Percentiles rank a stretch among this genome's conserved stretches.
Evolutionary conservation across 768 basidiomycete genomes (phyloP).

Genomic region (Tricholomella constricta): DNA sequence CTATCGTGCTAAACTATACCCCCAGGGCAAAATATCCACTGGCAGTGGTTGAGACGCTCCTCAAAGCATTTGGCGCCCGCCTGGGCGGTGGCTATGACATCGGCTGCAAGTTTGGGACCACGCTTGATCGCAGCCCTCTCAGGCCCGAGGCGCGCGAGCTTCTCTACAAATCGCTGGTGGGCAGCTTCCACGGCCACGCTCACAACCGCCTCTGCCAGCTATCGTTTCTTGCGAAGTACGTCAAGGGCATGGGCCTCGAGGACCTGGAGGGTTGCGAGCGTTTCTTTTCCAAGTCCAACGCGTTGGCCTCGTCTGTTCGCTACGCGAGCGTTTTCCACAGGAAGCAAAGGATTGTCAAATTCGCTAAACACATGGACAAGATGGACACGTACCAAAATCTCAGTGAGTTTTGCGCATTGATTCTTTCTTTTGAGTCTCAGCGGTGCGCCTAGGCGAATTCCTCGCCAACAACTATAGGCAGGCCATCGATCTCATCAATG

Average conservation of each 20-base stretch:
- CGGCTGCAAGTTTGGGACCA: conserved; percentile 24
- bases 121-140: conserved; percentile 18
- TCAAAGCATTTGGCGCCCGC: conserved; percentile 14
- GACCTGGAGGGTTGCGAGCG: conserved; percentile 16
- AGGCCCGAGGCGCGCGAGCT: conserved; percentile 9
- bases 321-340: not conserved
- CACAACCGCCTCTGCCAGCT: conserved; percentile 22
- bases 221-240: conserved; percentile 19
- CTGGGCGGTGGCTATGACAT: conserved; percentile 24
- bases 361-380: not conserved
- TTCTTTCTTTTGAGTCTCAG: not conserved
- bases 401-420: not conserved
- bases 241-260: conserved; percentile 20
- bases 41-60: conserved; percentile 18
- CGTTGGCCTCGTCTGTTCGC: not conserved
- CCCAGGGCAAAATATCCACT: conserved; percentile 22
- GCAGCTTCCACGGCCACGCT: conserved; percentile 25
- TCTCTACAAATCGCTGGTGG: conserved; percentile 9
- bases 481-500: not conserved
- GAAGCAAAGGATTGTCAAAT: not conserved
- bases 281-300: not conserved
- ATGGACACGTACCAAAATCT: not conserved
- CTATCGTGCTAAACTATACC: not conserved
- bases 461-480: conserved; percentile 5
- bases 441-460: not conserved